phyloP scores from a whole-genome alignment of 2,329 filamentous ascomycete species.

The Sphaerulina populicola region DNA sequence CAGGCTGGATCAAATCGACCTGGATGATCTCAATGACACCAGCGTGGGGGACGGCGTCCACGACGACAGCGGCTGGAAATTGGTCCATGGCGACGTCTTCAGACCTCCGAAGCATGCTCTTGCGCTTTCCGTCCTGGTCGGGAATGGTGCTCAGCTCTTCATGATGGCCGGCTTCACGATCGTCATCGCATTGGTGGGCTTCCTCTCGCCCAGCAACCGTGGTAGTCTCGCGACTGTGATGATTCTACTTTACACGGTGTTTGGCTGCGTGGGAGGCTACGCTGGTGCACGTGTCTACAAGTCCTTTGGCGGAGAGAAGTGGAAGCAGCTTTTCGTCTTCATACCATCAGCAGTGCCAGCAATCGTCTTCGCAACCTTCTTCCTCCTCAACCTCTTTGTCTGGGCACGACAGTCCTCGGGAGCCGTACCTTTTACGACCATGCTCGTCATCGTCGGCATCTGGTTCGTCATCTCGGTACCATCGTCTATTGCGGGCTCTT shows the following conservation, averaged over 20 bases:
- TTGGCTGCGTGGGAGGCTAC: conserved; percentile 89
- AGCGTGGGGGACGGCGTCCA: conserved; percentile 78
- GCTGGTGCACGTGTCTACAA: conserved; percentile 88
- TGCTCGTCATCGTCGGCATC: conserved; percentile 85
- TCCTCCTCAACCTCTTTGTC: conserved; percentile 90
- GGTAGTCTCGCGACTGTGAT: conserved; percentile 89
- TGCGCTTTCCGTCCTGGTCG: conserved; percentile 76
- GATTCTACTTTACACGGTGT: conserved; percentile 84
- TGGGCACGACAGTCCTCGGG: conserved; percentile 90
- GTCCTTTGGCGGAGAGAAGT: conserved; percentile 79
- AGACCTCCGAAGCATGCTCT: conserved; percentile 75
- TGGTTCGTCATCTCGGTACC: conserved; percentile 97
- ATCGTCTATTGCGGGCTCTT: conserved; percentile 80
- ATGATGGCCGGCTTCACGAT: conserved; percentile 97
- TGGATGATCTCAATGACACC: conserved; percentile 78
- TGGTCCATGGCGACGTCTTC: conserved; percentile 97
- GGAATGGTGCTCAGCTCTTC: conserved; percentile 91
- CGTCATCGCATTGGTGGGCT: conserved; percentile 82
- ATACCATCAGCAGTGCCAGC: conserved; percentile 81
- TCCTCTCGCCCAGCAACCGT: conserved; percentile 90
- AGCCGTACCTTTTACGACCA: conserved; percentile 91
- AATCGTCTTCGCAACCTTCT: conserved; percentile 79
- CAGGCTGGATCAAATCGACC: conserved; percentile 77
- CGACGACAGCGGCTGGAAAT: conserved; percentile 96
- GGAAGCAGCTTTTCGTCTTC: conserved; percentile 86